phyloP scores from a whole-genome alignment of 2,329 filamentous ascomycete genomes.

The Blumeria graminis region DNA sequence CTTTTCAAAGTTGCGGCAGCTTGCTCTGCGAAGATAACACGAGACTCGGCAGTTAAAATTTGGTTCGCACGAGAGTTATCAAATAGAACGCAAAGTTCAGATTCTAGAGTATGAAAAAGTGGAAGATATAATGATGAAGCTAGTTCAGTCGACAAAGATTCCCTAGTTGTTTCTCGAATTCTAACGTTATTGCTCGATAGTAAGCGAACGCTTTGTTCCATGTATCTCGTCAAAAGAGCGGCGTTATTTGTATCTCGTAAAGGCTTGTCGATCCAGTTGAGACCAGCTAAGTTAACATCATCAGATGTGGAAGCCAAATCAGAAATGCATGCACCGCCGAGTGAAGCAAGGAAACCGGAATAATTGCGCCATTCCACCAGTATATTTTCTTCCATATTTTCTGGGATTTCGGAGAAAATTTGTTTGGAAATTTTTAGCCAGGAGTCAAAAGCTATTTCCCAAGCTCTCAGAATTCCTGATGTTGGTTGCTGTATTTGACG shows the following conservation, averaged over 20 bases:
- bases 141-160: slow-evolving; percentile 40
- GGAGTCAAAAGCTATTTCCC: slow-evolving; percentile 39
- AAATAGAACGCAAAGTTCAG: slow-evolving; percentile 38
- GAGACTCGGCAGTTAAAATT: slow-evolving; percentile 29
- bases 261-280: slow-evolving; percentile 35
- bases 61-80: slow-evolving; percentile 27
- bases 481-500: slow-evolving; percentile 37
- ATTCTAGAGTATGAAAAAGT: slow-evolving; percentile 39
- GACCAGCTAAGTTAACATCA: slow-evolving; percentile 28
- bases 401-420: slow-evolving; percentile 26
- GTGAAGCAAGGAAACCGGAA: slow-evolving; percentile 41
- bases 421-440: slow-evolving; percentile 42
- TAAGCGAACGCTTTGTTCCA: slow-evolving; percentile 38
- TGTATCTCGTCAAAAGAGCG: slow-evolving; percentile 31
- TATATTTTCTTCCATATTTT: slow-evolving; percentile 28
- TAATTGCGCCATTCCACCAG: slow-evolving; percentile 44
- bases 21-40: slow-evolving; percentile 43
- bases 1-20: slow-evolving; percentile 36
- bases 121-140: slow-evolving; percentile 35
- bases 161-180: slow-evolving; percentile 41
- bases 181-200: slow-evolving; percentile 38
- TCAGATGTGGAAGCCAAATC: slow-evolving; percentile 29
- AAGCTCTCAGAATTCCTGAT: slow-evolving; percentile 40
- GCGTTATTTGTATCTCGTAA: slow-evolving; percentile 35
- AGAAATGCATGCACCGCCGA: slow-evolving; percentile 40